Base-by-base conservation (phyloP, 139 green algal species). In the Mesotaenium endlicherianum region DNA sequence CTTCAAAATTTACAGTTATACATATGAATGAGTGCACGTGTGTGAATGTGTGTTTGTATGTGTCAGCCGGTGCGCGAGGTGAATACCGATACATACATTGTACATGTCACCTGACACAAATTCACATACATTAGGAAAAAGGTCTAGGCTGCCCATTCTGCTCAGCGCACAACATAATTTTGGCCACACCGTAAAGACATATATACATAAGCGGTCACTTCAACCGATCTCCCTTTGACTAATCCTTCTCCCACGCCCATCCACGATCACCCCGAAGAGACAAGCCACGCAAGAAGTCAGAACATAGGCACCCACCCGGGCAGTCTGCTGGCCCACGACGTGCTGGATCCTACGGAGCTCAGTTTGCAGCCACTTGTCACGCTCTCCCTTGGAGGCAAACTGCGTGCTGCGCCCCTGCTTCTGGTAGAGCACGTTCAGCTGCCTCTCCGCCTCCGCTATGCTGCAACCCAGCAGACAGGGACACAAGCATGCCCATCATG, bases 341-440 rank as follows among this genome's bases (percentile, higher is more conserved):
- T 64, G 75, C 74, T 81, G 71, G 47, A 49, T 47, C 5, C 82
- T 59, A 20, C 59, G 20, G 39, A 88, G 60, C 57, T 90, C 71
- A 20, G 30, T 70, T 20, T 86, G 79, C 3, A 97, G 72, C 64
- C 77, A 91, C 53, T 80, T 85, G 80, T 98, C 94, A 0, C 95
- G 89, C 83, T 97, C 95, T 36, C 86, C 64, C 80, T 86, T 82
- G 34, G 42, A 92, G 1, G 38, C 40, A 70, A 95, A 98, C 85
- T 92, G 88, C 36, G 43, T 70, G 2, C 70, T 85, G 5, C 91
- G 81, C 16, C 94, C 94, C 75, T 94, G 89, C 91, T 95, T 96
- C 55, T 90, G 74, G 79, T 94, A 94, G 75, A 97, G 86, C 26
- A 78, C 75, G 70, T 93, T 47, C 17, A 83, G 64, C 36, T 71